Base-by-base conservation (phyloP, 177 flowering plant genomes). In the Vitis hybrid region DNA sequence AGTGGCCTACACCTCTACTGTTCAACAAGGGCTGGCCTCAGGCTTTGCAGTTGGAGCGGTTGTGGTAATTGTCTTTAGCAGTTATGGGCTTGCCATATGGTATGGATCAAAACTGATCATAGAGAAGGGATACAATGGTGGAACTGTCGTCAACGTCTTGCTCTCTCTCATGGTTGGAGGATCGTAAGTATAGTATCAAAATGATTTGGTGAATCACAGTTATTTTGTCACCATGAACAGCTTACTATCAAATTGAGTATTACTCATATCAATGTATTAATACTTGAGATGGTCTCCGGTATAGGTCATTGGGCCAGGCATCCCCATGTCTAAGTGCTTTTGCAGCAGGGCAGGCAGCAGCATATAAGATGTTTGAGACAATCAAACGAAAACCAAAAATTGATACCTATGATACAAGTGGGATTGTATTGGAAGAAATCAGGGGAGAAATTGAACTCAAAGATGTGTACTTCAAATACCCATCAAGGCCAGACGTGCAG, bases 281-380 rank as follows among this genome's bases (percentile, higher is more conserved):
- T 40, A 40, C 8, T 40, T 40, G 45, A 40, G 45, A 40, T 40
- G 45, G 45, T 40, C 10, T 64, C 19, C 51, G 59, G 49, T 57
- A 3, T 52, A 89, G 96, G 86, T 82, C 90, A 3, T 50, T 90
- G 54, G 90, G 88, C 12, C 93, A 90, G 73, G 59, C 90, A 58
- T 73, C 91, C 10, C 93, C 91, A 10, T 62, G 72, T 62, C 2
- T 89, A 69, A 84, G 72, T 74, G 91, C 96, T 45, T 87, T 90
- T 78, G 84, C 88, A 13, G 82, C 87, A 60, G 95, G 93, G 48
- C 82, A 82, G 70, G 93, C 91, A 34, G 93, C 95, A 57, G 91
- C 96, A 23, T 85, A 79, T 69, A 90, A 90, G 66, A 90, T 89
- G 96, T 87, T 89, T 66, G 86, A 87, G 79, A 84, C 90, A 6